phyloP scores from a whole-genome alignment of 345 rosid genomes.

The Gossypium rotundifolium region DNA sequence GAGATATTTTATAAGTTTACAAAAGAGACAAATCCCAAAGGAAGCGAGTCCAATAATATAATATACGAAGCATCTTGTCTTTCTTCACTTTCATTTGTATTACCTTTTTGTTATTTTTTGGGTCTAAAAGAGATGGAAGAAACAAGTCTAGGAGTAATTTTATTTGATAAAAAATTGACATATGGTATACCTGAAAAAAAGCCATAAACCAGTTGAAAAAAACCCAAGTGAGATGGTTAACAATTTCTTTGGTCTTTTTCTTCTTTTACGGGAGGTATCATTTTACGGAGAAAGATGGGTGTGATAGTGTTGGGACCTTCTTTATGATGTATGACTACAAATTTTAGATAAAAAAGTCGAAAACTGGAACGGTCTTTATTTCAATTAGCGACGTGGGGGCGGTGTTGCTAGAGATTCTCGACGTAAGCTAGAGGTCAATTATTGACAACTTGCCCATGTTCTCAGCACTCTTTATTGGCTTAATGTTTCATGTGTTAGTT shows the following conservation, averaged over 20 bases:
- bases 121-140: neutral
- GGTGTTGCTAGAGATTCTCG: neutral
- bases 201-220: neutral
- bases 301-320: neutral
- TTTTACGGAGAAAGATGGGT: neutral
- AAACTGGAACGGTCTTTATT: neutral
- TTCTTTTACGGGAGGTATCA: neutral
- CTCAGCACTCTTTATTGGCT: neutral
- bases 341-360: neutral
- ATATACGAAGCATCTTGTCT: neutral
- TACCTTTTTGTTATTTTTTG: neutral
- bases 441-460: neutral
- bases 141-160: too few relatives aligned
- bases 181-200: neutral
- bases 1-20: neutral
- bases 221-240: neutral
- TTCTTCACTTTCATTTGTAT: neutral
- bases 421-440: neutral
- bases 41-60: neutral
- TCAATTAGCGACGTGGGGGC: neutral
- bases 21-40: slow-evolving; percentile 8
- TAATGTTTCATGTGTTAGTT: neutral
- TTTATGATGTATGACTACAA: neutral
- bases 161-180: too few relatives aligned
- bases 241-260: neutral